Conservation (phyloP, 257 asterid species). For the Leonotis leonurus region DNA sequence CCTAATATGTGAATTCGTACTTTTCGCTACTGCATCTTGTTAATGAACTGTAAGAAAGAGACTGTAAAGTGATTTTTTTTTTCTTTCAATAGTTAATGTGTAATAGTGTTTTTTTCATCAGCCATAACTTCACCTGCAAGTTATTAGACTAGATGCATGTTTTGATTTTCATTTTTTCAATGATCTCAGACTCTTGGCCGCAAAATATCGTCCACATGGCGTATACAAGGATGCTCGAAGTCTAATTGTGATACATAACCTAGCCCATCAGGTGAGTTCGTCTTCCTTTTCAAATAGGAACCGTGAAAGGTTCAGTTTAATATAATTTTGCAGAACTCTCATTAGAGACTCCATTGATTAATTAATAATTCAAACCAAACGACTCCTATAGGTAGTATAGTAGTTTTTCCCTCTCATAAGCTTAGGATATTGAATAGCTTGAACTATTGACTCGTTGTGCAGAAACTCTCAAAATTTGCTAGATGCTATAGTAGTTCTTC, state of each 20-base stretch:
- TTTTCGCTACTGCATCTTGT: not conserved
- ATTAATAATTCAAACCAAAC: too few species aligned
- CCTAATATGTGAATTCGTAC: not conserved
- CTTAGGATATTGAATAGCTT: not conserved
- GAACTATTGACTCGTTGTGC: not conserved
- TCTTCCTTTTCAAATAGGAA: not conserved
- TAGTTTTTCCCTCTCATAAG: too few species aligned
- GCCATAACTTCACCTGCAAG: not conserved
- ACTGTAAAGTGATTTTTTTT: not conserved
- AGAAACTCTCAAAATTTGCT: not conserved
- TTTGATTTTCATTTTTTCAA: conserved; percentile 8
- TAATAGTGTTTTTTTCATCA: not conserved
- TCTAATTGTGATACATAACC: conserved; percentile 75
- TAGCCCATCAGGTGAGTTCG: conserved; percentile 83
- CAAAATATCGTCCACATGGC: conserved; percentile 89
- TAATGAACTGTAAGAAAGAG: not conserved
- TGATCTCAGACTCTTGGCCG: conserved; percentile 73
- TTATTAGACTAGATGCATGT: conserved; percentile 6
- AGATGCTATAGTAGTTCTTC: not conserved
- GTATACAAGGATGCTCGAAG: conserved; percentile 95
- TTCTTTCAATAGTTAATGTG: not conserved
- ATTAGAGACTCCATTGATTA: too few species aligned
- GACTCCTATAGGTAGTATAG: not conserved
- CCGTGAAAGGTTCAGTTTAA: not conserved
- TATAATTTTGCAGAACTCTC: not conserved